A percentile compares a stretch with the other conserved stretches of the same genome.
Conservation (phyloP, 75 land plant species). For the Cunninghamia lanceolata region DNA sequence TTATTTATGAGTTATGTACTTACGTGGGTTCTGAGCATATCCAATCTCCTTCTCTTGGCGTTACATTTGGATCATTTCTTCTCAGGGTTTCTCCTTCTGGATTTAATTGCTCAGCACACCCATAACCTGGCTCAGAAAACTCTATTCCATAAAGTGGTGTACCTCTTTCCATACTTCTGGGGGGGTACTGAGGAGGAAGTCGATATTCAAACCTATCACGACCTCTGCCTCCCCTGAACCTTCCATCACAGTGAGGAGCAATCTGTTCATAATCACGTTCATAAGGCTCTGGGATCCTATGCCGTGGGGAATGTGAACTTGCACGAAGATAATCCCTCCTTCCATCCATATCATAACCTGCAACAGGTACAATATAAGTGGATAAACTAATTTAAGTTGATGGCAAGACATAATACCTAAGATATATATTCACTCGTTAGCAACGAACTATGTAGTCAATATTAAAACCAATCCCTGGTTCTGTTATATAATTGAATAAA, state of each 20-base stretch:
- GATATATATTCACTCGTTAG: background rate
- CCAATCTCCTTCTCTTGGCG: slow-evolving; percentile 87
- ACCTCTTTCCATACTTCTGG: slow-evolving; percentile 27
- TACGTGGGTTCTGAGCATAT: slow-evolving; percentile 71
- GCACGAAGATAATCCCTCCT: slow-evolving; percentile 17
- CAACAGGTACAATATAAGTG: background rate
- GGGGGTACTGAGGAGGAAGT: too few relatives aligned
- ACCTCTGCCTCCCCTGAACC: slow-evolving; percentile 36
- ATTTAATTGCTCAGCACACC: slow-evolving; percentile 29
- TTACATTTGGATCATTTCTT: slow-evolving; percentile 67
- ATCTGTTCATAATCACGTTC: slow-evolving; percentile 26
- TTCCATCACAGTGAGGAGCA: slow-evolving; percentile 20
- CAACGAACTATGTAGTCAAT: background rate
- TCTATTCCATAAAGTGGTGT: slow-evolving; percentile 31
- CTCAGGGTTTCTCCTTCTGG: slow-evolving; percentile 29
- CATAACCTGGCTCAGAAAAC: slow-evolving; percentile 26
- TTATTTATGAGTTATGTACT: slow-evolving; percentile 14
- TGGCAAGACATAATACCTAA: background rate
- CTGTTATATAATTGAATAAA: background rate
- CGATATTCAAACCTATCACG: slow-evolving; percentile 32
- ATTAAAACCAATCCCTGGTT: background rate
- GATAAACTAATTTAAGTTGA: background rate
- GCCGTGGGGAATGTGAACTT: slow-evolving; percentile 43
- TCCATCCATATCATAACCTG: slow-evolving; percentile 5
- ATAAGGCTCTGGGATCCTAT: slow-evolving; percentile 24